Conservation (phyloP, 78 protist species). For the slime mould (Dictyostelium discoideum) region dicty_2.7 NC_007088.5:7961501-7962000, state of each 20-base stretch:
- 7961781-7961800: conserved; percentile 72
- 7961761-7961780: conserved; percentile 24
- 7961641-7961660: conserved; percentile 42
- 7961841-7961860: conserved; percentile 81
- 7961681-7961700: conserved; percentile 69
- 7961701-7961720: conserved; percentile 75
- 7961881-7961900: conserved; percentile 76
- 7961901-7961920: conserved; percentile 33
- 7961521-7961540: conserved; percentile 60
- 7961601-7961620: conserved; percentile 55
- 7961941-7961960: conserved; percentile 26
- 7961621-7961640: conserved; percentile 10
- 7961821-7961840: conserved; percentile 29
- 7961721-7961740: conserved; percentile 81
- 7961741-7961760: conserved; percentile 43
- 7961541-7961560: conserved; percentile 83
- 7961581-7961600: conserved; percentile 43
- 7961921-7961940: conserved; percentile 48
- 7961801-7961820: conserved; percentile 80
- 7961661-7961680: conserved; percentile 50
- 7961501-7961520: conserved; percentile 27
- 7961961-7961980: neutral
- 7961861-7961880: conserved; percentile 77
- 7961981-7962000: conserved; percentile 22
- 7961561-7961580: conserved; percentile 73